These are phyloP conservation scores for Talaromyces sp. DNA, from an alignment of 2,329 filamentous ascomycete genomes.

Conservation along the genomic window DNA sequence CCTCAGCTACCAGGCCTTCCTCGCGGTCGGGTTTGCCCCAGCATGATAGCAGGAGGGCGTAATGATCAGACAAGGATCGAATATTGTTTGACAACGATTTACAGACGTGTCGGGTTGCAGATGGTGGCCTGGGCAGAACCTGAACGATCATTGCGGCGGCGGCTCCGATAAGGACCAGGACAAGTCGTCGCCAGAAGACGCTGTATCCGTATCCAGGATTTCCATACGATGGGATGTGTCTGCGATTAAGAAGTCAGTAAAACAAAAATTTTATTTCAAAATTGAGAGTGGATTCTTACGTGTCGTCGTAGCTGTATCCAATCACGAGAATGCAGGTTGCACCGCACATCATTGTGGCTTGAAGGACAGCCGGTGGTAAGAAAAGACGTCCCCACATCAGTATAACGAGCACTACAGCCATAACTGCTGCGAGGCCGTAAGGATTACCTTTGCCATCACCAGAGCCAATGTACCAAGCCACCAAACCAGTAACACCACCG, in stretches of 20 bases:
- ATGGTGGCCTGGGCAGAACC: constrained; percentile 52
- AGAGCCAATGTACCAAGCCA: constrained; percentile 57
- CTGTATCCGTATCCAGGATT: constrained; percentile 52
- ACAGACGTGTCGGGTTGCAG: constrained; percentile 49
- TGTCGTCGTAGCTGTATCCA: constrained; percentile 52
- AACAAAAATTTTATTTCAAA: not conserved
- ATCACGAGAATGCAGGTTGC: constrained; percentile 50
- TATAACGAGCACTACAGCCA: constrained; percentile 34
- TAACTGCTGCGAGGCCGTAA: constrained; percentile 52
- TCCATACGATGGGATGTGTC: constrained; percentile 49
- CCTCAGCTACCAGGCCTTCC: constrained; percentile 31
- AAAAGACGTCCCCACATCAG: constrained; percentile 43
- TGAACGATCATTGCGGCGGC: constrained; percentile 50
- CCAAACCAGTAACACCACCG: constrained; percentile 52
- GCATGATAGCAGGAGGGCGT: constrained; percentile 52
- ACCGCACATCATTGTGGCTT: constrained; percentile 43
- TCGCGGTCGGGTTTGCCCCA: constrained; percentile 39
- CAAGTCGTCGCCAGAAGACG: constrained; percentile 53
- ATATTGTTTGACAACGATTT: constrained; percentile 51
- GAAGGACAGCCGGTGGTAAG: constrained; percentile 31
- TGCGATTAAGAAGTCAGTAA: constrained; percentile 13
- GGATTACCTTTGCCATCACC: constrained; percentile 53
- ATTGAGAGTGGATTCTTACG: constrained; percentile 20
- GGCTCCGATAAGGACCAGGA: constrained; percentile 51
- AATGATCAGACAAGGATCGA: constrained; percentile 51